These are phyloP conservation scores for Trichosporon sp. DNA, from an alignment of 1,284 basidiomycete species.

Conservation along the genomic window DNA sequence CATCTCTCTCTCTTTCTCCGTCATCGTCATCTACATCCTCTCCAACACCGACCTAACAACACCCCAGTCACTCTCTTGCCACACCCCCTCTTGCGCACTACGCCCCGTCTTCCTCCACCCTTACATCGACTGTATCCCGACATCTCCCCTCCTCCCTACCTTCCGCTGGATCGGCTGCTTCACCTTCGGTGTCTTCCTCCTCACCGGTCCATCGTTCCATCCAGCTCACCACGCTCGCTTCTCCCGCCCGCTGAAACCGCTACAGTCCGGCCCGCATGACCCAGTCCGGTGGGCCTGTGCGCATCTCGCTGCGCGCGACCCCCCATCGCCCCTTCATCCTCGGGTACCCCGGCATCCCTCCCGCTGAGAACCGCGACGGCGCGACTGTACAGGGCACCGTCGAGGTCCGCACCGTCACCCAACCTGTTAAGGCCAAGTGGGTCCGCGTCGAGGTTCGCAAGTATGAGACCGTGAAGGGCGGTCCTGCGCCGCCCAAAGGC, in stretches of 20 bases:
- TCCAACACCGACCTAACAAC: too few species aligned
- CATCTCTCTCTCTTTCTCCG: too few species aligned
- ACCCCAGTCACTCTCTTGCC: too few species aligned
- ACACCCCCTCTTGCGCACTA: too few species aligned
- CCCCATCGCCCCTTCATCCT: constrained; percentile 56
- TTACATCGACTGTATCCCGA: neutral
- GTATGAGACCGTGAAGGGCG: constrained; percentile 63
- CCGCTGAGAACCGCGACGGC: constrained; percentile 36
- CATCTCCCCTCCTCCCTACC: too few species aligned
- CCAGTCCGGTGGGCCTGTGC: constrained; percentile 36
- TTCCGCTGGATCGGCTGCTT: neutral
- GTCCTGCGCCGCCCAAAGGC: constrained; percentile 64
- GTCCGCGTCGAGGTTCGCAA: constrained; percentile 83
- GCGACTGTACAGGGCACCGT: constrained; percentile 62
- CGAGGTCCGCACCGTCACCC: constrained; percentile 70
- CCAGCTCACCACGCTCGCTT: neutral
- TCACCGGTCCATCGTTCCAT: neutral
- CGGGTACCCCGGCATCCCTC: constrained; percentile 53
- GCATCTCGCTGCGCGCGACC: constrained; percentile 51
- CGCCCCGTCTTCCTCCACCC: too few species aligned
- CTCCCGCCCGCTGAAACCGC: neutral
- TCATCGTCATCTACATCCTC: too few species aligned
- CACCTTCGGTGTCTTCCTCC: neutral
- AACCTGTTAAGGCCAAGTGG: constrained; percentile 85
- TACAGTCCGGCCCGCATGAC: neutral